Evolutionary conservation across 176 grass and related monocot species (phyloP).

Genomic region (Oryza nivara): DNA sequence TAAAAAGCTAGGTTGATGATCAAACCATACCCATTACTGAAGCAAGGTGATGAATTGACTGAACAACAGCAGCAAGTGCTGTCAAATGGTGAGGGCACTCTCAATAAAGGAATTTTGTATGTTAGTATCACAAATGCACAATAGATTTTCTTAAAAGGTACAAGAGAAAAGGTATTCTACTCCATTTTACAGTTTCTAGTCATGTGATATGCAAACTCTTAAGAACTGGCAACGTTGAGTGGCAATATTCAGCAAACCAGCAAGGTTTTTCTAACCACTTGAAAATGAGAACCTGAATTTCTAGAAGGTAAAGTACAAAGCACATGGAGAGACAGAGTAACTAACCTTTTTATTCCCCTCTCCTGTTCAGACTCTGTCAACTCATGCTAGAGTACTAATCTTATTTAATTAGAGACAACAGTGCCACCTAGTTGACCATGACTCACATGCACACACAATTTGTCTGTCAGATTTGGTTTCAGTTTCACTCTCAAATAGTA

Average conservation of each 20-base stretch:
- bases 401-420: background rate
- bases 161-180: background rate
- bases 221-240: background rate
- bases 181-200: background rate
- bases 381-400: background rate
- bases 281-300: background rate
- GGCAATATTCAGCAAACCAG: background rate
- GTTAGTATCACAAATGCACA: background rate
- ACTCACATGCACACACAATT: background rate
- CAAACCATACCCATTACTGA: background rate
- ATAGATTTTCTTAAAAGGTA: background rate
- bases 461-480: background rate
- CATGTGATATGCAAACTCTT: background rate
- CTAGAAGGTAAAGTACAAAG: background rate
- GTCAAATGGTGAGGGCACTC: background rate
- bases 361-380: background rate
- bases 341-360: background rate
- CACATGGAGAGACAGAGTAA: background rate
- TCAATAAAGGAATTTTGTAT: background rate
- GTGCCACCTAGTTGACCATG: background rate
- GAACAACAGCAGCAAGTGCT: constrained; percentile 1
- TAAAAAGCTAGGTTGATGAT: constrained; percentile 10
- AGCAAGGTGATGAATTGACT: constrained; percentile 39
- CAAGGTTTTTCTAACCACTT: background rate
- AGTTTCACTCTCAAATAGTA: background rate